Evolutionary conservation across 2,329 filamentous ascomycete genomes (phyloP), one percentile per base, ranked within the genome.

Genomic region (Cladosporium sp.): DNA sequence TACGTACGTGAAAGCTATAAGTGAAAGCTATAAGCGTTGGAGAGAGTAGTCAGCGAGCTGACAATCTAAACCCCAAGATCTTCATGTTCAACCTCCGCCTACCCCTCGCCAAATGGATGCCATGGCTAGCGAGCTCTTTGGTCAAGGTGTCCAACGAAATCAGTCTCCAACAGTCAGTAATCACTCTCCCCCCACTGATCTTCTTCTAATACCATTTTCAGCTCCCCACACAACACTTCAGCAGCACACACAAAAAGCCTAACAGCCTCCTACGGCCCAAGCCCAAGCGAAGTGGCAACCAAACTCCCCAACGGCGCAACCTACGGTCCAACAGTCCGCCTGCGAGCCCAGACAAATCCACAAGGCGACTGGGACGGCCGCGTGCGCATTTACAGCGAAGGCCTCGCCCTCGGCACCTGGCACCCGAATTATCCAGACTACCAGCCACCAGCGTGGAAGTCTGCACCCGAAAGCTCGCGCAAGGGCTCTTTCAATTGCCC

Each of bases 331-430:
- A 70, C 69, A 2, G 69, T 80, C 2, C 56, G 53, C 27, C 59
- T 64, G 20, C 69, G 76, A 11, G 62, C 70, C 2, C 38, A 55
- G 2, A 64, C 67, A 32, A 45, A 50, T 4, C 61, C 64, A 24
- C 58, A 59, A 17, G 71, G 70, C 19, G 77, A 75, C 51, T 78
- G 79, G 67, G 64, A 69, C 11, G 70, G 79, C 54, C 77, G 77
- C 59, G 73, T 78, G 19, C 65, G 70, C 11, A 73, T 81, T 48
- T 83, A 83, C 63, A 73, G 78, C 27, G 72, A 83, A 38, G 72
- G 73, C 2, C 66, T 79, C 0, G 64, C 71, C 17, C 53, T 62
- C 3, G 63, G 63, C 0, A 63, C 61, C 11, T 83, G 80, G 80
- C 68, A 29, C 80, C 80, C 57, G 75, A 74, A 2, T 61, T 77